Percentiles rank a stretch among this genome's conserved stretches.
Conservation (phyloP, 176 grass and related monocot genomes). For the Phoenix dactylifera region DNA sequence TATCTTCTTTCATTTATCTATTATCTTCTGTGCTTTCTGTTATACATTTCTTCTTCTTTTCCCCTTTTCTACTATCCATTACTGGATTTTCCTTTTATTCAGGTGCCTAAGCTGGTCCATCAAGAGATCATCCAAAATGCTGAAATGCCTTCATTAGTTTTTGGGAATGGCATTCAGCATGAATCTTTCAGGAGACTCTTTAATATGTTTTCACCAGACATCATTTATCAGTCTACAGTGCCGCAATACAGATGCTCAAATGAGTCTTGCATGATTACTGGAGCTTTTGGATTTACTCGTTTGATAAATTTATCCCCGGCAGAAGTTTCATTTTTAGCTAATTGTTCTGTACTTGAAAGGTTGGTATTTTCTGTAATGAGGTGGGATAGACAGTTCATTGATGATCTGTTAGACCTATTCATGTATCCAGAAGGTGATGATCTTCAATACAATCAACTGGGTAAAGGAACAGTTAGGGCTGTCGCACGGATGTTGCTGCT, state of each 20-base stretch:
- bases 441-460: slow-evolving; percentile 42
- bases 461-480: slow-evolving; percentile 49
- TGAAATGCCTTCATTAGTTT: slow-evolving; percentile 31
- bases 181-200: slow-evolving; percentile 60
- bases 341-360: slow-evolving; percentile 53
- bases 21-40: not conserved
- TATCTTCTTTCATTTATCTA: not conserved
- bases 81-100: slow-evolving; percentile 12
- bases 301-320: slow-evolving; percentile 56
- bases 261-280: slow-evolving; percentile 27
- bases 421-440: slow-evolving; percentile 49
- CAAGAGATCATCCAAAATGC: slow-evolving; percentile 44
- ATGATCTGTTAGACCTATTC: slow-evolving; percentile 65
- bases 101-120: slow-evolving; percentile 91
- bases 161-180: slow-evolving; percentile 30
- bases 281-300: slow-evolving; percentile 80
- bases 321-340: slow-evolving; percentile 78
- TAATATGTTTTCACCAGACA: slow-evolving; percentile 81
- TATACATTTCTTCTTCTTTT: not conserved
- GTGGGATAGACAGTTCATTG: slow-evolving; percentile 30
- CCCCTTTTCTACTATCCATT: slow-evolving; percentile 16
- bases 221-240: slow-evolving; percentile 51
- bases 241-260: slow-evolving; percentile 32
- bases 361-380: slow-evolving; percentile 50
- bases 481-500: slow-evolving; percentile 71